phyloP scores from a whole-genome alignment of 169 alveolate genomes.

The Toxoplasma gondii region DNA sequence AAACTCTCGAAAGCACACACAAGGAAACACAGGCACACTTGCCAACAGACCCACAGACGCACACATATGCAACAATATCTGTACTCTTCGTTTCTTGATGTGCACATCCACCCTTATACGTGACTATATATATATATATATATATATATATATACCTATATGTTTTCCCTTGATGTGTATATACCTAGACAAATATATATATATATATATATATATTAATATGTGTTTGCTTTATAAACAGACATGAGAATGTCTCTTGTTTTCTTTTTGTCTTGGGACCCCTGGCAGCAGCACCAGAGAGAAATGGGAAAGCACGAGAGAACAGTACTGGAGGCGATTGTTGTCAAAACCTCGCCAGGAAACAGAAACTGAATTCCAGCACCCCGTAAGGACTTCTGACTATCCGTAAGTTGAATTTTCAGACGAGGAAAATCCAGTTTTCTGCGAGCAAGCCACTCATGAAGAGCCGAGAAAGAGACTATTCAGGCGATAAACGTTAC shows the following conservation, averaged over 20 bases:
- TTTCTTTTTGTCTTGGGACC: too few species aligned
- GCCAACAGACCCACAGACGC: not conserved
- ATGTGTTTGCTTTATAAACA: not conserved
- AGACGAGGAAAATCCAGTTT: not conserved
- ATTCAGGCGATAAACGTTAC: not conserved
- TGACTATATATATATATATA: too few species aligned
- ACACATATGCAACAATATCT: not conserved
- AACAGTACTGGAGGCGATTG: too few species aligned
- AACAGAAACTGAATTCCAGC: too few species aligned
- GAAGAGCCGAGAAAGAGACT: not conserved
- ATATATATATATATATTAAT: not conserved
- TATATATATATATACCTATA: not conserved
- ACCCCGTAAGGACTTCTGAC: too few species aligned
- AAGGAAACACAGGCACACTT: not conserved
- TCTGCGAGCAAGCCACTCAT: not conserved
- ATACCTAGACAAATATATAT: not conserved
- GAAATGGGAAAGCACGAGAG: too few species aligned
- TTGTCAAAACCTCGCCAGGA: too few species aligned
- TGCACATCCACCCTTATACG: not conserved
- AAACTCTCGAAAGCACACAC: not conserved
- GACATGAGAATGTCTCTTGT: not conserved
- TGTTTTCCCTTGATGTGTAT: not conserved
- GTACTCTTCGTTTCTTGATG: too few species aligned
- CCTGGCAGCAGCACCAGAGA: not conserved
- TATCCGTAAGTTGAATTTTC: too few species aligned